A percentile compares a stretch with the other conserved stretches of the same genome.
Evolutionary conservation across 2,329 filamentous ascomycete species (phyloP).

Genomic region (Aspergillus sp.): DNA sequence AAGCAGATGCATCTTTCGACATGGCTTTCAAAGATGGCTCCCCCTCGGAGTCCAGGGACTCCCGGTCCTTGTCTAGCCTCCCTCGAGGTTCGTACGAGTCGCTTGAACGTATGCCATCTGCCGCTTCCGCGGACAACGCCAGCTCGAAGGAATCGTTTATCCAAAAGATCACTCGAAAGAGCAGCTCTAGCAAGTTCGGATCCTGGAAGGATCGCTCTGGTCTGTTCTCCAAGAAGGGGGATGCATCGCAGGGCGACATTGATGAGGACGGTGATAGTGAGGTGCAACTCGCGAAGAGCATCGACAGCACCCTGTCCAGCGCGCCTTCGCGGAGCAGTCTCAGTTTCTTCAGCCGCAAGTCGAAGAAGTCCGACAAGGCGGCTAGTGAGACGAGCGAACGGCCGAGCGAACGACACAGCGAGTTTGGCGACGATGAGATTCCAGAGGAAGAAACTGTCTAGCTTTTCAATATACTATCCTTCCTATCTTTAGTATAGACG

Average conservation of each 20-base stretch:
- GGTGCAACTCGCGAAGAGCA: conserved; percentile 43
- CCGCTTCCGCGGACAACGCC: conserved; percentile 40
- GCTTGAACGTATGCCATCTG: conserved; percentile 47
- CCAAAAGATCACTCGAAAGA: conserved; percentile 52
- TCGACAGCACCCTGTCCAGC: conserved; percentile 43
- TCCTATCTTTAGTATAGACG: conserved; percentile 1
- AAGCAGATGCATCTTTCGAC: conserved; percentile 30
- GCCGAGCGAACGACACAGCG: conserved; percentile 45
- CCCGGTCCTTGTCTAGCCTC: conserved; percentile 45
- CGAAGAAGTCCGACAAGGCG: conserved; percentile 43
- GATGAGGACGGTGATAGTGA: conserved; percentile 44
- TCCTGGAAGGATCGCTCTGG: conserved; percentile 52
- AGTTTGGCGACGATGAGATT: conserved; percentile 44
- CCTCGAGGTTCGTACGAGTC: conserved; percentile 50
- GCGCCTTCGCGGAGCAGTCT: conserved; percentile 45
- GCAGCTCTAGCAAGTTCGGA: conserved; percentile 52
- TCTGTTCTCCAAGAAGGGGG: conserved; percentile 48
- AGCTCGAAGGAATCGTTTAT: conserved; percentile 51
- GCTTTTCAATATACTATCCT: not conserved
- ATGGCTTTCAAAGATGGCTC: conserved; percentile 39
- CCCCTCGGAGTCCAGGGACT: conserved; percentile 46
- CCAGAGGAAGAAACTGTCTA: conserved; percentile 29
- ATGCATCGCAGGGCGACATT: conserved; percentile 44
- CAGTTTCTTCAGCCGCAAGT: conserved; percentile 50
- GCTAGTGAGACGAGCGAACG: conserved; percentile 45